Evolutionary conservation across 371 early-diverging fungal genomes (phyloP).

Genomic region (Basidiobolus meristosporus): DNA sequence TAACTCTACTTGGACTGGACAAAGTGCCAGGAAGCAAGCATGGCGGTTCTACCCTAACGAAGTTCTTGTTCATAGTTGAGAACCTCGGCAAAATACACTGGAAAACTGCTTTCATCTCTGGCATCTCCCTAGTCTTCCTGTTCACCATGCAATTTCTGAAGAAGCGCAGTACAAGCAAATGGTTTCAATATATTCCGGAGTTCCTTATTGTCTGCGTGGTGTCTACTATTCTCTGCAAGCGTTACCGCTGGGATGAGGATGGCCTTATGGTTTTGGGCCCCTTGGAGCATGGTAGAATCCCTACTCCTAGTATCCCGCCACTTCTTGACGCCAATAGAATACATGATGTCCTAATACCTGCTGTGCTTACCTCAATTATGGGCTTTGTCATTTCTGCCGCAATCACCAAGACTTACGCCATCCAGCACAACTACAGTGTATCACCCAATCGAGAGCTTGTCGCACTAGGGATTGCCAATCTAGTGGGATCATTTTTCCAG

Average conservation of each 20-base stretch:
- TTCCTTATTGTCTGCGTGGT: slow-evolving; percentile 63
- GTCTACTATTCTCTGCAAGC: slow-evolving; percentile 7
- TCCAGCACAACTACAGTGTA: slow-evolving; percentile 69
- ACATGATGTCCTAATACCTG: slow-evolving; percentile 35
- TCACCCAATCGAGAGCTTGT: slow-evolving; percentile 90
- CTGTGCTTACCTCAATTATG: slow-evolving; percentile 73
- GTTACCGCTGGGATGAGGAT: slow-evolving; percentile 4
- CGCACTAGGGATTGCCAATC: slow-evolving; percentile 77
- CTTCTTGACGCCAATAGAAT: slow-evolving; percentile 9
- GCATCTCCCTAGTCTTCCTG: slow-evolving; percentile 41
- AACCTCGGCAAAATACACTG: slow-evolving; percentile 32
- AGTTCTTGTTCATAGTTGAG: slow-evolving; percentile 30
- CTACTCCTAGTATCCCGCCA: slow-evolving; percentile 30
- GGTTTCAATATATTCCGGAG: slow-evolving; percentile 56
- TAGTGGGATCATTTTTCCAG: slow-evolving; percentile 62
- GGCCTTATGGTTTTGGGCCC: slow-evolving; percentile 21
- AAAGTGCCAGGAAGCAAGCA: slow-evolving; percentile 22
- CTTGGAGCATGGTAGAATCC: slow-evolving; percentile 1
- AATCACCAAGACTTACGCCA: slow-evolving; percentile 79
- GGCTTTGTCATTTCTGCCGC: slow-evolving; percentile 91
- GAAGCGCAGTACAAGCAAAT: slow-evolving; percentile 8
- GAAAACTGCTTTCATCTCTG: slow-evolving; percentile 44
- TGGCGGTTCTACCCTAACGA: slow-evolving; percentile 50
- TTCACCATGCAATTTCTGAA: slow-evolving; percentile 34
- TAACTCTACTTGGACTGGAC: slow-evolving; percentile 48